A percentile compares a stretch with the other conserved stretches of the same genome.
These are phyloP conservation scores for Laguncularia racemosa DNA, from an alignment of 345 rosid species.

Conservation along the genomic window DNA sequence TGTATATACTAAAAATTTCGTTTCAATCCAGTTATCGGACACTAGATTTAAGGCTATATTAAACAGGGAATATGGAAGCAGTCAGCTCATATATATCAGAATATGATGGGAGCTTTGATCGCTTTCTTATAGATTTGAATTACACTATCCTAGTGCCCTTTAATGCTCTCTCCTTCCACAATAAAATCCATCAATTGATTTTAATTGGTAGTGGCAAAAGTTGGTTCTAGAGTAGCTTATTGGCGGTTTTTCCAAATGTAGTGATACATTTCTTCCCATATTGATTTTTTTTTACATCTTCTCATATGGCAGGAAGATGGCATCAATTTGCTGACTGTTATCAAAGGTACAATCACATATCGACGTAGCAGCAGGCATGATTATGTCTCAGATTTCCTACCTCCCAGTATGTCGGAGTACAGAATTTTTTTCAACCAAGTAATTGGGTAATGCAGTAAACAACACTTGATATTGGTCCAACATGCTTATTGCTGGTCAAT, in stretches of 20 bases:
- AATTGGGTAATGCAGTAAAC: slow-evolving; percentile 6
- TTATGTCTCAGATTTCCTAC: slow-evolving; percentile 45
- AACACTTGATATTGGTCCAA: neutral
- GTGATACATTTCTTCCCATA: neutral
- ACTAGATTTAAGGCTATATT: too few species aligned
- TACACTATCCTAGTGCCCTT: too few species aligned
- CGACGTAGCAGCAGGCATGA: slow-evolving; percentile 48
- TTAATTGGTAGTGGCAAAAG: too few species aligned
- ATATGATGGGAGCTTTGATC: too few species aligned
- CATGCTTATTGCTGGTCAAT: neutral
- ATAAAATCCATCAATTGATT: too few species aligned
- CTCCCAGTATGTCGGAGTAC: slow-evolving; percentile 51
- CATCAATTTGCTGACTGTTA: slow-evolving; percentile 46
- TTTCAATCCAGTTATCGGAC: too few species aligned
- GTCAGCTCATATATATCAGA: too few species aligned
- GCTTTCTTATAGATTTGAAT: too few species aligned
- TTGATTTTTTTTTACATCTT: neutral
- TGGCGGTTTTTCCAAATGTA: neutral
- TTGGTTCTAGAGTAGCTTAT: neutral
- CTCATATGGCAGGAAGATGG: slow-evolving; percentile 50
- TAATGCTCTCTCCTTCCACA: too few species aligned
- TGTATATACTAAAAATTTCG: too few species aligned
- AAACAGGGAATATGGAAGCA: too few species aligned
- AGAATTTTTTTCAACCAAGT: slow-evolving; percentile 3
- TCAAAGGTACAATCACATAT: slow-evolving; percentile 56